Base-by-base conservation (phyloP, 257 asterid species). In the Salvia miltiorrhiza region DNA sequence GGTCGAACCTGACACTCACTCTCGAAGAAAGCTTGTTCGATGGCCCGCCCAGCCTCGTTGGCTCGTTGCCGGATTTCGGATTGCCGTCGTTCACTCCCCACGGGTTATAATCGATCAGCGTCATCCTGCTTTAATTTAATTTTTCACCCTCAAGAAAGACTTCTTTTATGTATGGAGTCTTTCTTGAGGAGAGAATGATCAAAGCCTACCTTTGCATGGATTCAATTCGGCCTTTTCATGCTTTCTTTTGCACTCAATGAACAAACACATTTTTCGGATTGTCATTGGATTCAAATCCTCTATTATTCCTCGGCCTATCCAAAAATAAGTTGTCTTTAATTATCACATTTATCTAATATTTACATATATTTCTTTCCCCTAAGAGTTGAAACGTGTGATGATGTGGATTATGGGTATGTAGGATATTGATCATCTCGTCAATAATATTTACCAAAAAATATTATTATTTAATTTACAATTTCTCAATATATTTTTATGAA, bases 11-110 rank as follows among this genome's bases (percentile, higher is more conserved):
- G 30, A 57, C 60, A 58, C 76, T 72, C n/a, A 79, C 64, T 44
- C 76, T 58, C 2, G 69, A 52, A 33, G 78, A 63, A 3, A 79
- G 78, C 76, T 75, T 71, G 9, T 73, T 70, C 47, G 83, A 68
- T 1, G 76, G 73, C 9, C 71, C 76, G 1, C 78, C 84, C 0
- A 79, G 75, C 65, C 80, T 70, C 12, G 63, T 57, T 1, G 79
- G 72, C 79, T 74, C 74, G 52, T 5, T 2, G 50, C 65, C 6
- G 30, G 58, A 11, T 9, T 11, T 32, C 4, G 14, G 9, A 9
- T 23, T 3, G 12, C 52, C 13, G n/a, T 49, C 12, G 54, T 20
- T 57, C 14, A 4, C 35, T 1, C 65, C 73, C 60, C 69, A 70
- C 6, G 79, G 75, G 14, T 78, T 74, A 4, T 59, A 59, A 19